Conservation (phyloP, 805 yeast species). For the Starmera quercuum region DNA sequence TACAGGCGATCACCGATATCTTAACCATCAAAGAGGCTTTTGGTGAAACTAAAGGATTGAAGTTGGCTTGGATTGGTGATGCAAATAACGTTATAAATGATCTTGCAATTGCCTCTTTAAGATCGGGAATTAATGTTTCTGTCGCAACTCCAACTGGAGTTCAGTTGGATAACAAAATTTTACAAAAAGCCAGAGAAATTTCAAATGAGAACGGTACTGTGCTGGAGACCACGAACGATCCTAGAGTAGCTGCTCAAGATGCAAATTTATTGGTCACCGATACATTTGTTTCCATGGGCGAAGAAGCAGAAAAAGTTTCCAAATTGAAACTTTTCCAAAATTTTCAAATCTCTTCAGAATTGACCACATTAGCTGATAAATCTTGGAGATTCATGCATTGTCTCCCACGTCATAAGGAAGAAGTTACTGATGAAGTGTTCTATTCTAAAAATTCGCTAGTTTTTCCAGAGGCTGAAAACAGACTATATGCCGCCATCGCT, state of each 20-base stretch:
- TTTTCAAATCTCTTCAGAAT: constrained; percentile 69
- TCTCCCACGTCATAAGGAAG: constrained; percentile 91
- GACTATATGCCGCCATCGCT: constrained; percentile 94
- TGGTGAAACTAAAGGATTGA: constrained; percentile 49
- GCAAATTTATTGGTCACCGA: constrained; percentile 90
- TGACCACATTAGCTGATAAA: constrained; percentile 54
- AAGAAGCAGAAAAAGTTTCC: constrained; percentile 67
- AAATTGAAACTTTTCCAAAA: constrained; percentile 79
- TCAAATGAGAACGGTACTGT: constrained; percentile 42
- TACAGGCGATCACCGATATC: constrained; percentile 91
- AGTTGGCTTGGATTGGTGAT: constrained; percentile 94
- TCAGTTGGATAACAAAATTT: constrained; percentile 50
- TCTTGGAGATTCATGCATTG: constrained; percentile 96
- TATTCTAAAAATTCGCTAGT: constrained; percentile 80
- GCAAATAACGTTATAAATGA: constrained; percentile 95
- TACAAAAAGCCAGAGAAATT: constrained; percentile 44
- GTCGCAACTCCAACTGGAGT: constrained; percentile 80
- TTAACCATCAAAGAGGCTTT: constrained; percentile 80
- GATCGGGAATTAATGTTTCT: constrained; percentile 73
- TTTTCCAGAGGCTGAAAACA: constrained; percentile 92
- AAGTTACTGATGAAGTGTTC: constrained; percentile 89
- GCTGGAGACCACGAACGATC: constrained; percentile 61
- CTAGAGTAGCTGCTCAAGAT: constrained; percentile 59
- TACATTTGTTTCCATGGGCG: constrained; percentile 98
- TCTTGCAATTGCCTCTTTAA: constrained; percentile 79